Evolutionary conservation across 352 stramenopile genomes (phyloP).

Genomic region (Pythium guiyangense): DNA sequence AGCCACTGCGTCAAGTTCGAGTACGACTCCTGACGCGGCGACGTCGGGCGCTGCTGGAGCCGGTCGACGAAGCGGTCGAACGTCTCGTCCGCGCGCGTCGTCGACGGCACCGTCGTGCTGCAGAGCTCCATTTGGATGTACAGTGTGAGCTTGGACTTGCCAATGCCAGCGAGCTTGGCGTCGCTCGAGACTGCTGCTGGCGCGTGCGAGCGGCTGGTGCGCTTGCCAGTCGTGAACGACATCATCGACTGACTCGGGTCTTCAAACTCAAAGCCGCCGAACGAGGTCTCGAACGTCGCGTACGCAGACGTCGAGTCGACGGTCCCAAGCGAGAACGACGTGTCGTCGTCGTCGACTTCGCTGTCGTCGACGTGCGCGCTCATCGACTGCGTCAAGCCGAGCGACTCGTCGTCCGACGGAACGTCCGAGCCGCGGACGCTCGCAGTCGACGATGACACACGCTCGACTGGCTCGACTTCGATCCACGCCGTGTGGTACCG

Average conservation of each 20-base stretch:
- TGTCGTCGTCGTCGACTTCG: not conserved
- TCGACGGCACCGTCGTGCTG: slow-evolving; percentile 18
- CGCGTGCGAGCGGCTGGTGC: slow-evolving; percentile 5
- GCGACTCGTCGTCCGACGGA: slow-evolving; percentile 4
- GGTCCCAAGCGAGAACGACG: slow-evolving; percentile 35
- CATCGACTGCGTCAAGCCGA: not conserved
- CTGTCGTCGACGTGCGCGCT: not conserved
- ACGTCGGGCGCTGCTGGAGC: slow-evolving; percentile 17
- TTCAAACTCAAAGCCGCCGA: slow-evolving; percentile 56
- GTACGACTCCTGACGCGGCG: slow-evolving; percentile 24
- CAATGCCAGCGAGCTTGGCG: slow-evolving; percentile 8
- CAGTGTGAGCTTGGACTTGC: slow-evolving; percentile 43
- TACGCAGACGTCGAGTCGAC: slow-evolving; percentile 38
- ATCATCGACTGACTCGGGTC: slow-evolving; percentile 36
- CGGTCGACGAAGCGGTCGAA: slow-evolving; percentile 43
- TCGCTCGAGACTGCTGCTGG: slow-evolving; percentile 9
- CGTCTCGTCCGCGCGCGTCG: slow-evolving; percentile 24
- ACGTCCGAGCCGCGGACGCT: slow-evolving; percentile 36
- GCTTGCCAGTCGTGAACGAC: slow-evolving; percentile 12
- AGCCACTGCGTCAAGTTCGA: slow-evolving; percentile 70
- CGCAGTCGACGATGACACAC: slow-evolving; percentile 22
- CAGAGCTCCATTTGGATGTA: slow-evolving; percentile 84
- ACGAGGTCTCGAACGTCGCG: slow-evolving; percentile 53
- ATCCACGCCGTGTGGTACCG: slow-evolving; percentile 81
- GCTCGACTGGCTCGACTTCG: slow-evolving; percentile 39